Evolutionary conservation across 768 basidiomycete species (phyloP), one percentile per base, ranked within the genome.

Genomic region (Cystobasidium tubakii): DNA sequence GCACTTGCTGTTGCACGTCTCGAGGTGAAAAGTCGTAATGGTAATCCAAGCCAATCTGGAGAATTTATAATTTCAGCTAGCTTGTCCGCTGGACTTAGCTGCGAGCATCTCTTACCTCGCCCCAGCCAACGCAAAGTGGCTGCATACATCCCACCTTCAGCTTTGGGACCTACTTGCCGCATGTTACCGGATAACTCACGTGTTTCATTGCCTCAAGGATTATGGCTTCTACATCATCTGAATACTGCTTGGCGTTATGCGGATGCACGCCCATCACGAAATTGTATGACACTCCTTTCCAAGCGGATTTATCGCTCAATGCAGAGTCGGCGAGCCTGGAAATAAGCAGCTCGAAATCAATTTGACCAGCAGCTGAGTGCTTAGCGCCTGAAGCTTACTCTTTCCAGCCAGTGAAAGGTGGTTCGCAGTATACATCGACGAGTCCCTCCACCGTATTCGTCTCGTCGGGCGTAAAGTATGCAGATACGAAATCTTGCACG

Each of bases 351-450:
- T 67, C 89, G 9, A 9, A 21, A 23, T 15, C 29, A 31, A 4
- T 29, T 21, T 39, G 10, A 29, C 9, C 10, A 15, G 13, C 3
- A 62, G 57, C 6, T 13, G 6, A 39, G 7, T 39, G 39, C 15
- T 6, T 6, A 39, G 39, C 66, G n/a, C 46, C n/a, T 31, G 27
- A 13, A 44, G 12, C 88, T 44, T 62, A 69, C 27, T 64, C 66
- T 25, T 60, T 65, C 27, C 75, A 74, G 39, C 75, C 82, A 74
- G 82, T 82, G 17, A 90, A 86, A 0, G 90, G 89, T 0, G 88
- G 89, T 78, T 92, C 91, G 76, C 91, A 93, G 88, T 90, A 93
- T 1, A 93, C 91, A 76, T 93, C 91, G 6, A 93, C 87, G 66
- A 92, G 84, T 4, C 87, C 85, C 66, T 86, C 82, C 1, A 91